These are phyloP conservation scores for Fusarium udum DNA, from an alignment of 2,329 filamentous ascomycete genomes.

Conservation along the genomic window DNA sequence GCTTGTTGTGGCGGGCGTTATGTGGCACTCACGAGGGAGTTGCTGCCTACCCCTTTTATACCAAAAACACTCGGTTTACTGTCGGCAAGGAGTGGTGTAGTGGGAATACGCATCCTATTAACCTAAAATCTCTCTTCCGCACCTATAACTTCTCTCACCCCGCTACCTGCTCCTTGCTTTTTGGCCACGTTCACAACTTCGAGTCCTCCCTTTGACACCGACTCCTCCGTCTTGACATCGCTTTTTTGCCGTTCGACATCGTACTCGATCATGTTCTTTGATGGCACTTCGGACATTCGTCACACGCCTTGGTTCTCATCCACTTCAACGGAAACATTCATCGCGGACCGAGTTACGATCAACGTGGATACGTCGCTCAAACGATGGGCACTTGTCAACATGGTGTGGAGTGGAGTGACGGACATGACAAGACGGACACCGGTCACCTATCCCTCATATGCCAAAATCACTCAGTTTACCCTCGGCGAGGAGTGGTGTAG, in stretches of 20 bases:
- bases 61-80: neutral
- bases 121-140: neutral
- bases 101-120: neutral
- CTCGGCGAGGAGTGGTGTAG: neutral
- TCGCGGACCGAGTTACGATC: no score
- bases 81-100: neutral
- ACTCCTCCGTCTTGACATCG: no score
- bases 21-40: neutral
- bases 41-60: neutral
- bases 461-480: neutral
- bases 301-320: no score
- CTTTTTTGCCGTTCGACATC: no score
- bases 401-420: no score
- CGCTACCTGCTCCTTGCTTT: neutral
- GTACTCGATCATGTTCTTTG: no score
- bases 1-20: neutral
- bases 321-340: no score
- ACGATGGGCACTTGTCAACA: no score
- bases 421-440: no score
- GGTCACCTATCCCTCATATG: no score
- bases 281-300: no score
- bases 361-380: no score
- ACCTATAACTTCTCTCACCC: conserved; percentile 6
- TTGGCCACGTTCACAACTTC: neutral
- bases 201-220: neutral